Percentiles rank a stretch among this genome's conserved stretches.
phyloP scores from a whole-genome alignment of 2,329 filamentous ascomycete species.

The Colletotrichum salicis region DNA sequence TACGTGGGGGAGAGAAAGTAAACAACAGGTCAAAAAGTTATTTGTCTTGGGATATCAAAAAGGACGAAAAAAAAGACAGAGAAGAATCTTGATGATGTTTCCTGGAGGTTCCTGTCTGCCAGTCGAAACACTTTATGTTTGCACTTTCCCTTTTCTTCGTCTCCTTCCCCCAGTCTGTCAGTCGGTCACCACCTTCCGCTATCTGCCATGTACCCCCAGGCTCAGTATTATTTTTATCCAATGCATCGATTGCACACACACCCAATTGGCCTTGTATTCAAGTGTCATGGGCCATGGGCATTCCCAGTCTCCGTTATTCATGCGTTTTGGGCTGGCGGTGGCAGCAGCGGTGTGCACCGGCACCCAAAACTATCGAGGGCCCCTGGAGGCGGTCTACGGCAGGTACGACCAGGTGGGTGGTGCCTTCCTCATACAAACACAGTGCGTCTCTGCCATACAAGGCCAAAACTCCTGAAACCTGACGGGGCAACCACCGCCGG shows the following conservation, averaged over 20 bases:
- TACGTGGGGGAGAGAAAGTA: background rate
- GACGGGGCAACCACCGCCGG: slow-evolving; percentile 45
- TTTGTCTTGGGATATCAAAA: background rate
- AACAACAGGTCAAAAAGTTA: background rate
- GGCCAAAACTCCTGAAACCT: slow-evolving; percentile 40
- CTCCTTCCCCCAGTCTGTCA: background rate
- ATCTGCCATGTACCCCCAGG: slow-evolving; percentile 5
- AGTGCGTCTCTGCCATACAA: background rate
- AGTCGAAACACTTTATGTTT: slow-evolving; percentile 34
- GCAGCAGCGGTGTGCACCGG: slow-evolving; percentile 20
- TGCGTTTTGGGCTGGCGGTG: slow-evolving; percentile 14
- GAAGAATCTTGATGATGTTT: slow-evolving; percentile 23
- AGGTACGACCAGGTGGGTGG: background rate
- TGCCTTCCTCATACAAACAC: background rate
- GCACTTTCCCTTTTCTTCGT: background rate
- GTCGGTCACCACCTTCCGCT: background rate
- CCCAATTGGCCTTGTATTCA: background rate
- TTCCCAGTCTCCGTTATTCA: slow-evolving; percentile 33
- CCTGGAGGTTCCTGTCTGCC: slow-evolving; percentile 23
- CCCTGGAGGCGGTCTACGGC: background rate
- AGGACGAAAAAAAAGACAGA: background rate
- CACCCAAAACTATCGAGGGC: slow-evolving; percentile 5
- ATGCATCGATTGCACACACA: background rate
- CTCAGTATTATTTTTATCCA: slow-evolving; percentile 23
- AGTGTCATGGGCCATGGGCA: slow-evolving; percentile 25